Evolutionary conservation across 768 basidiomycete species (phyloP), one percentile per base, ranked within the genome.

Genomic region (Rhizopogon vinicolor): DNA sequence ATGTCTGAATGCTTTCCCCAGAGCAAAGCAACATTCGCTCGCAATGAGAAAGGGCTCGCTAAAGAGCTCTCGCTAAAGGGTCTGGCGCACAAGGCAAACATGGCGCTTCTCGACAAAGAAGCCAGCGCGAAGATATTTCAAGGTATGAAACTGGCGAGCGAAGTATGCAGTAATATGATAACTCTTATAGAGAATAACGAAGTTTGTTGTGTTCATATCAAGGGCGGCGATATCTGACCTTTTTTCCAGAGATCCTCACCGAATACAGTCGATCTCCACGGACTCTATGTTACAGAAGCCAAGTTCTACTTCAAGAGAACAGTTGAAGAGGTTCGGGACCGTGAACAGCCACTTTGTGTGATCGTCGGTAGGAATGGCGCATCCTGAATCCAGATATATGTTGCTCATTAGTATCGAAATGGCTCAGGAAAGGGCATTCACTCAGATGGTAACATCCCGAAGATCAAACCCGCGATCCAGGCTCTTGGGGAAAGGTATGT

Each of bases 261-360:
- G 0, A 86, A 84, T 2, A 86, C 89, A 67, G 73, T 94, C 48
- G 92, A 95, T 68, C 72, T 94, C 25, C 92, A 95, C 66, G 89
- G 91, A 2, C 74, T 95, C 2, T 92, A 88, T 69, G 92, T 93
- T 51, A 86, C 88, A 64, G 93, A 97, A 71, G 89, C 91, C 14
- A 84, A 93, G 46, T 69, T 76, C 41, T 77, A 78, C 53, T 84
- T 87, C 1, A 92, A 55, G 66, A 86, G 87, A 7, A 79, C 93
- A 28, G 69, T 79, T 4, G 25, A 25, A 62, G 67, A 77, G 28
- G 89, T 85, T 5, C 84, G 83, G 51, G 66, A 64, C 29, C 68
- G 75, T 25, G 87, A 85, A 51, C 62, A 70, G 7, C 78, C 87
- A 63, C 60, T 95, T 6, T 76, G 78, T 53, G 74, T 95, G 55